Conservation (phyloP, 2,329 filamentous ascomycete species). For the Penicillium sp. region DNA sequence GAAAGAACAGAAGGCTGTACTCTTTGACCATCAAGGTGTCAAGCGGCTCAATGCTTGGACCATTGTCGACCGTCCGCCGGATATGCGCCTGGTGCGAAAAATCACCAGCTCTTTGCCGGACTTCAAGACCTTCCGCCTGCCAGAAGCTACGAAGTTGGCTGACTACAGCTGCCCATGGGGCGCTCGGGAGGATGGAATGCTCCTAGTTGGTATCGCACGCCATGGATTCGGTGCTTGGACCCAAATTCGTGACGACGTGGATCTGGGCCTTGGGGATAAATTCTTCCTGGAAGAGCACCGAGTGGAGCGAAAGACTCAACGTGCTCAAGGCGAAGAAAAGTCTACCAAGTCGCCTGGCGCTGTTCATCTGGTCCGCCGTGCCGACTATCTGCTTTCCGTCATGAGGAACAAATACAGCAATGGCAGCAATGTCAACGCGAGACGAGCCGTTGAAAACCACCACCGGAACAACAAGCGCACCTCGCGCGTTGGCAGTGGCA, state of each 20-base stretch:
- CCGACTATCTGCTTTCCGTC: conserved; percentile 94
- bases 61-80: conserved; percentile 84
- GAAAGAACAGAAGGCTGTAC: conserved; percentile 95
- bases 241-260: conserved; percentile 86
- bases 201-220: conserved; percentile 86
- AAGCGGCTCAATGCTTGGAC: conserved; percentile 97
- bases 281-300: conserved; percentile 96
- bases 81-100: conserved; percentile 80
- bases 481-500: conserved; percentile 38
- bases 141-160: conserved; percentile 88
- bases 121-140: conserved; percentile 77
- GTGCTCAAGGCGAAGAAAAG: conserved; percentile 62
- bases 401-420: conserved; percentile 84
- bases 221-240: conserved; percentile 97
- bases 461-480: conserved; percentile 90
- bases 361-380: conserved; percentile 90
- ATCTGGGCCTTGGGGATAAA: conserved; percentile 83
- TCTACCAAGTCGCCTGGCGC: conserved; percentile 83
- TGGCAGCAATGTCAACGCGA: conserved; percentile 61
- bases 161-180: conserved; percentile 93
- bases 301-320: conserved; percentile 96
- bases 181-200: conserved; percentile 92
- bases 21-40: conserved; percentile 91
- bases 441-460: conserved; percentile 84
- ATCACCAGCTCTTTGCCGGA: conserved; percentile 67